Evolutionary conservation across 139 green algal genomes (phyloP), one percentile per base, ranked within the genome.

Genomic region (Picochlorum sp.): DNA sequence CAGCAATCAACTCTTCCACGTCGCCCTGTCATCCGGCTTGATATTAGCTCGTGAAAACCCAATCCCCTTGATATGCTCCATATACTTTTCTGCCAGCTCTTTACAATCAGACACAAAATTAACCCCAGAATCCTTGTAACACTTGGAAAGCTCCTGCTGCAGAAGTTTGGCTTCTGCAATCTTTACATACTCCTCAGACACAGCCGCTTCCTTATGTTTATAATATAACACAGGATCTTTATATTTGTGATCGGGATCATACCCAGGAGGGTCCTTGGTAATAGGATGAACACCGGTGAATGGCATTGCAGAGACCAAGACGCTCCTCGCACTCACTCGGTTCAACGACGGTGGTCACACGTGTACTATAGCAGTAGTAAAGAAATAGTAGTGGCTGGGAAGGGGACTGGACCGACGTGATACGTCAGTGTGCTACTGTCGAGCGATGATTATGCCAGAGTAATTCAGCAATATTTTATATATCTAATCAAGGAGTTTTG

Each of bases 101-200:
- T 65, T 64, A 62, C 71, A 78, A 41, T 73, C 57, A 7, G 67
- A 63, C 24, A 73, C 49, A 68, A 66, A 68, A 64, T 77, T 73
- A 8, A 63, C 49, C 6, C 70, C 71, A 57, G 63, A 62, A 49
- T 67, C 45, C 65, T 67, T 74, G 60, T 78, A 78, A 61, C 71
- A 78, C 26, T 74, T 50, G 47, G 57, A 57, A 23, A 78, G 45
- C 38, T 78, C 49, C 20, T 64, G 45, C 41, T 66, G 59, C 20
- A 77, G 63, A 15, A 73, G 66, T 66, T 74, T 78, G 14, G 71
- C 71, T 65, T 78, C 66, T 28, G 66, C 66, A n/a, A 78, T 65
- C 47, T 78, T 74, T 1, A 78, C 45, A 23, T 63, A 74, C 41
- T 74, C 66, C 13, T 70, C 54, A 2, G 66, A 60, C 23, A 74